These are phyloP conservation scores for Oidiodendron maius DNA, from an alignment of 495 filamentous ascomycete species.

Conservation along the genomic window DNA sequence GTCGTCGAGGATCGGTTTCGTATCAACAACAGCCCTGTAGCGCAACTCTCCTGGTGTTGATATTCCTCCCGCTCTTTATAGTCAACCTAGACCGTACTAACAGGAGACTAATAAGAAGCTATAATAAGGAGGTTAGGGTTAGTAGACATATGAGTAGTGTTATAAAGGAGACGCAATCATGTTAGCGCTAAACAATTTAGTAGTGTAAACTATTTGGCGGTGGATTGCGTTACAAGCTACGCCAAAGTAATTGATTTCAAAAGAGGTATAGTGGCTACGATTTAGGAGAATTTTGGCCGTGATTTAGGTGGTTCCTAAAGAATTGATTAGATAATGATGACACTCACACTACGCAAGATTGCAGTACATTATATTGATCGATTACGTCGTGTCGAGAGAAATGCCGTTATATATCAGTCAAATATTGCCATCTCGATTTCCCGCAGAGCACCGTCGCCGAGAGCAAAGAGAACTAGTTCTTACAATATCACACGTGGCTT, in stretches of 20 bases:
- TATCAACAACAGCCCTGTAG: background rate
- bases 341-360: background rate
- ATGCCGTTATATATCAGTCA: background rate
- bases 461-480: background rate
- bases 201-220: too few species aligned
- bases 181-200: too few species aligned
- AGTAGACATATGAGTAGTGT: too few species aligned
- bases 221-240: background rate
- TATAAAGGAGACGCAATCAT: too few species aligned
- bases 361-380: background rate
- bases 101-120: too few species aligned
- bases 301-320: background rate
- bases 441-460: background rate
- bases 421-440: background rate
- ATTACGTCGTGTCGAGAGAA: background rate
- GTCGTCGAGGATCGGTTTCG: background rate
- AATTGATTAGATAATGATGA: background rate
- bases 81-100: too few species aligned
- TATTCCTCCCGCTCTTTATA: too few species aligned
- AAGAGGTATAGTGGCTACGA: background rate
- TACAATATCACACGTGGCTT: too few species aligned
- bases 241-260: background rate
- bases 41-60: too few species aligned
- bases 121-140: too few species aligned
- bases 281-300: background rate